Conservation (phyloP, 73 alveolate species). For the Tetrahymena elliotti region DNA sequence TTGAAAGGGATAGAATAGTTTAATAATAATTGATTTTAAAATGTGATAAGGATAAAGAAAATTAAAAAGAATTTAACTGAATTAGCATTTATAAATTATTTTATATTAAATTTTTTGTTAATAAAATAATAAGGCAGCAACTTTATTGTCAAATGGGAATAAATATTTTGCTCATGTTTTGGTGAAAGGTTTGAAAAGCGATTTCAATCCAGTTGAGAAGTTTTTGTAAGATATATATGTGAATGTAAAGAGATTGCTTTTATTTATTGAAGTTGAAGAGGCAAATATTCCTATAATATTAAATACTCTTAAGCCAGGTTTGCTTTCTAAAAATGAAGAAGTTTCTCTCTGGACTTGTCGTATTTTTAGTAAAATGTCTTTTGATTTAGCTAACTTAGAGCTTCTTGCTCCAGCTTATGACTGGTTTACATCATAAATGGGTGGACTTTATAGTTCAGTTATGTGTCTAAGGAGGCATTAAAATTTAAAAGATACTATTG, state of each 20-base stretch:
- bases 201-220: slow-evolving; percentile 59
- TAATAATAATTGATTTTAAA: no score
- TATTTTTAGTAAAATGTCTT: slow-evolving; percentile 49
- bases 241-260: slow-evolving; percentile 23
- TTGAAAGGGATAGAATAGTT: no score
- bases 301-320: slow-evolving; percentile 60
- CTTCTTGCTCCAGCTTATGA: slow-evolving; percentile 60
- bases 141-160: slow-evolving; percentile 66
- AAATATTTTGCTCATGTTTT: slow-evolving; percentile 71
- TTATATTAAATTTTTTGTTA: neutral
- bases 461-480: slow-evolving; percentile 64
- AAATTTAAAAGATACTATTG: slow-evolving; percentile 1
- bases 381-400: slow-evolving; percentile 55
- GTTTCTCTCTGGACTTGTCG: slow-evolving; percentile 54
- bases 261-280: slow-evolving; percentile 16
- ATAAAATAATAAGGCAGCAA: slow-evolving; percentile 55
- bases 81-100: neutral
- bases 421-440: slow-evolving; percentile 69
- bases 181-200: slow-evolving; percentile 82
- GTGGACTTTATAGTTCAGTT: slow-evolving; percentile 69
- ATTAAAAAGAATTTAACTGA: no score
- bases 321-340: slow-evolving; percentile 56
- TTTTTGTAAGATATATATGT: slow-evolving; percentile 68
- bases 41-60: no score
- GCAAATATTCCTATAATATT: slow-evolving; percentile 21